Percentiles rank a stretch among this genome's conserved stretches.
phyloP scores from a whole-genome alignment of 371 early-diverging fungal genomes.

The Mortierella sp. region DNA sequence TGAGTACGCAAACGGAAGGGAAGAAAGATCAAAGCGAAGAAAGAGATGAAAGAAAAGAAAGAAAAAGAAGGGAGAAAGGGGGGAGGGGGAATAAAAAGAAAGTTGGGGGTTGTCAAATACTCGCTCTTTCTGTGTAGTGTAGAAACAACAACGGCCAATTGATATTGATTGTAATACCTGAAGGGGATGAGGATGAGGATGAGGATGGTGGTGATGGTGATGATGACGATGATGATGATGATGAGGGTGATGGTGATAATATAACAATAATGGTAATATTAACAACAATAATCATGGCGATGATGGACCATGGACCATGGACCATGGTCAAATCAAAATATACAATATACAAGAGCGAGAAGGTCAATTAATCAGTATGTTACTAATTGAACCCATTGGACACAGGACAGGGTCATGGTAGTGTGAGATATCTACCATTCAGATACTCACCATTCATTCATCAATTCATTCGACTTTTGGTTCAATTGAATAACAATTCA shows the following conservation, averaged over 20 bases:
- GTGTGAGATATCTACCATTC: no score
- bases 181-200: not conserved
- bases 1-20: not conserved
- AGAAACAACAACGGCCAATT: no score
- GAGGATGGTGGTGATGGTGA: no score
- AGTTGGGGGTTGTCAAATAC: conserved; percentile 25
- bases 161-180: no score
- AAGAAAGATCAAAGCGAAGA: not conserved
- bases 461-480: not conserved
- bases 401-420: no score
- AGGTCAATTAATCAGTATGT: no score
- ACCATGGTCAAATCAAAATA: not conserved
- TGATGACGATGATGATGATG: not conserved
- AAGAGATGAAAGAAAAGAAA: conserved; percentile 1
- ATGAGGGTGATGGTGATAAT: no score
- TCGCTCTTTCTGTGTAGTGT: conserved; percentile 3
- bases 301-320: not conserved
- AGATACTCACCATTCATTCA: not conserved
- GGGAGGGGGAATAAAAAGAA: not conserved
- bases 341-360: not conserved
- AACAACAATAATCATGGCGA: not conserved
- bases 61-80: conserved; percentile 2
- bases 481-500: not conserved
- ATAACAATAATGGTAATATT: no score
- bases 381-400: no score